Conservation (phyloP, 352 stramenopile genomes). For the Poterioochromonas sp. region DNA sequence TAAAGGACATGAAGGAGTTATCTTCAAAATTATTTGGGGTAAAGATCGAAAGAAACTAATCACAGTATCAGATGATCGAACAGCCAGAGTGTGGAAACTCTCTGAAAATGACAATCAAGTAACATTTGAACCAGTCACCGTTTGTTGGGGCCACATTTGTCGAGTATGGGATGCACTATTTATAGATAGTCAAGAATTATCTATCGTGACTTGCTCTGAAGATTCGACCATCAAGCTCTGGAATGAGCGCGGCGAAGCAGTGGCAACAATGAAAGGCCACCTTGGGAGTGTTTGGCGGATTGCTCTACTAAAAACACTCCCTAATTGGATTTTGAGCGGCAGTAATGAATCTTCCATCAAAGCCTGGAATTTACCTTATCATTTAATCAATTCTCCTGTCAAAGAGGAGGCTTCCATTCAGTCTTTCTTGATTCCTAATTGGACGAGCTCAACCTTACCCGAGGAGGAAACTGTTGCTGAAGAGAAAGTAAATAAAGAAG, state of each 20-base stretch:
- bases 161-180: constrained; percentile 50
- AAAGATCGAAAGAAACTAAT: constrained; percentile 42
- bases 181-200: constrained; percentile 5
- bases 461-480: background rate
- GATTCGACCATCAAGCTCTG: constrained; percentile 14
- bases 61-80: constrained; percentile 52
- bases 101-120: constrained; percentile 15
- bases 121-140: constrained; percentile 46
- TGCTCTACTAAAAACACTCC: background rate
- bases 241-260: background rate
- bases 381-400: background rate
- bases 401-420: background rate
- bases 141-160: constrained; percentile 52
- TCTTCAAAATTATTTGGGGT: constrained; percentile 46
- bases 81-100: constrained; percentile 47
- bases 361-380: background rate
- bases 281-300: background rate
- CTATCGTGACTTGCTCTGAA: background rate
- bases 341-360: background rate
- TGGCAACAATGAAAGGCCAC: background rate
- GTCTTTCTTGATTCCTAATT: background rate
- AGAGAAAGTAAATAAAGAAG: background rate
- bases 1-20: constrained; percentile 47
- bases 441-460: background rate
- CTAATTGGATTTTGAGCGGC: background rate